Base-by-base conservation (phyloP, 169 alveolate genomes). In the Babesia bigemina region DNA sequence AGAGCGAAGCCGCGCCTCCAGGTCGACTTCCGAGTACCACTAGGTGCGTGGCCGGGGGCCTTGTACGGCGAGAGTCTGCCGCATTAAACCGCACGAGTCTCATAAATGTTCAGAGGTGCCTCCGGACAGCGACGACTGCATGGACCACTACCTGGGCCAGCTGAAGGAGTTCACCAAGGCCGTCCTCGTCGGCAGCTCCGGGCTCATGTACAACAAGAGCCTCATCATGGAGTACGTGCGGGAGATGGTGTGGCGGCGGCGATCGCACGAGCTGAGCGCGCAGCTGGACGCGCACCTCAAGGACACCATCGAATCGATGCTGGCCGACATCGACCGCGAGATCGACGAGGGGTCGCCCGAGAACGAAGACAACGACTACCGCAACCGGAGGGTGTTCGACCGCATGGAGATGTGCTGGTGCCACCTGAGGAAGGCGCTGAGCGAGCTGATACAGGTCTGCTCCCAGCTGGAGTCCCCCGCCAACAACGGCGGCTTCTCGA, bases 381-480 rank as follows among this genome's bases (percentile, higher is more conserved):
- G 76, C 17, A 67, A 67, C 55, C 6, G 28, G 10, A 45, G 36
- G 28, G 48, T 67, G 49, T 36, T 67, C 10, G n/a, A 44, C 36
- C 33, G 26, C 12, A 36, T 67, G 17, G 76, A 67, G 47, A 26
- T 26, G 42, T 55, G 67, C 44, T 67, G 76, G 76, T 67, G 76
- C 26, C 76, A 55, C 53, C 65, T 67, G 19, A 50, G 76, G 47
- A 10, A 33, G 63, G 76, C 76, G 49, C 76, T 67, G 11, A 53
- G 67, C 7, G 87, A 79, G 29, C 53, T 69, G 42, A 79, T 67
- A 17, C 77, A 79, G 36, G 61, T 79, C 11, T 79, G 74, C 62
- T 22, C 65, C 14, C 84, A 67, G 19, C 69, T 70, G 12, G 71
- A 70, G n/a, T 26, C 63, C 13, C 53, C 53, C 0, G 53, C 48